Evolutionary conservation across 176 grass and related monocot genomes (phyloP).

Genomic region (Alloteropsis semialata): DNA sequence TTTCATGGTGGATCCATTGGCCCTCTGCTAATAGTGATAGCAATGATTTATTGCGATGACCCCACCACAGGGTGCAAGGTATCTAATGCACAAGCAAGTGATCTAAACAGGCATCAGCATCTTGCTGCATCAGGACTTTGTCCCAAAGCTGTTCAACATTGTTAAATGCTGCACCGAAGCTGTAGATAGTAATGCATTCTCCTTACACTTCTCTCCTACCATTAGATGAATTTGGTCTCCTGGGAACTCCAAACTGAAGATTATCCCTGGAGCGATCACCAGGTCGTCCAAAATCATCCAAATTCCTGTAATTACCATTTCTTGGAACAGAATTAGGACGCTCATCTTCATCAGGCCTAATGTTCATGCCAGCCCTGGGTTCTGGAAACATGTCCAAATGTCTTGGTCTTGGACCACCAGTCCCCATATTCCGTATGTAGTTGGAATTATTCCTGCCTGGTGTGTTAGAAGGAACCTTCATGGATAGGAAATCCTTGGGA

Average conservation of each 20-base stretch:
- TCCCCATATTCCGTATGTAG: conserved; percentile 65
- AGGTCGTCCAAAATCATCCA: conserved; percentile 66
- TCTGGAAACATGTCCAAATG: conserved; percentile 65
- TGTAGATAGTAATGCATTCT: conserved; percentile 18
- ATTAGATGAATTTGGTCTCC: conserved; percentile 70
- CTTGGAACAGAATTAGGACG: conserved; percentile 52
- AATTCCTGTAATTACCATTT: conserved; percentile 78
- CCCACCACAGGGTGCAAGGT: background rate
- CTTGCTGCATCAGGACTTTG: conserved; percentile 1
- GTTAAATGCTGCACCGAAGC: conserved; percentile 10
- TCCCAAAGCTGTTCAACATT: background rate
- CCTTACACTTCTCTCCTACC: conserved; percentile 60
- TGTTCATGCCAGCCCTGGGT: conserved; percentile 47
- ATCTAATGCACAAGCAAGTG: conserved; percentile 13
- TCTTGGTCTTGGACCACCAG: conserved; percentile 51
- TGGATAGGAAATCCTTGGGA: conserved; percentile 74
- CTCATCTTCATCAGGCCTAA: conserved; percentile 64
- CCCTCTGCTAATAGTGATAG: background rate
- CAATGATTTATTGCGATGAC: background rate
- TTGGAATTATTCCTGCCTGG: conserved; percentile 55
- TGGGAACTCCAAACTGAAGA: conserved; percentile 48
- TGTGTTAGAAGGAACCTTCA: conserved; percentile 52
- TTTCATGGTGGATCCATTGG: background rate
- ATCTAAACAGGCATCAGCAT: background rate
- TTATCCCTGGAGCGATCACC: conserved; percentile 55